These are phyloP conservation scores for Suhomyces kilbournensis DNA, from an alignment of 805 yeast species.

Conservation along the genomic window DNA sequence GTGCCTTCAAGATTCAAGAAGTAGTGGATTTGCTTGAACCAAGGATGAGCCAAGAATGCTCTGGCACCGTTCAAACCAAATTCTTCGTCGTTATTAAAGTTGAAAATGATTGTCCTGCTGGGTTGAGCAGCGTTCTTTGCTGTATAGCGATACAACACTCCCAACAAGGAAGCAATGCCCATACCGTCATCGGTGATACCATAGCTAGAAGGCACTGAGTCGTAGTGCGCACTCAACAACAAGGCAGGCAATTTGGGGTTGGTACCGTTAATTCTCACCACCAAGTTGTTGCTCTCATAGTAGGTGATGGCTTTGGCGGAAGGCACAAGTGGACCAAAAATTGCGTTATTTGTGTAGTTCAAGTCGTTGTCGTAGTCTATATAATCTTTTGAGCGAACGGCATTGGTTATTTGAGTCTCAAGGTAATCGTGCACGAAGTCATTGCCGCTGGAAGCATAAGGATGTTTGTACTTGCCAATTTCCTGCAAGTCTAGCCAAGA, in stretches of 20 bases:
- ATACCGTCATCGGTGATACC: constrained; percentile 94
- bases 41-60: constrained; percentile 67
- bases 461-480: constrained; percentile 67
- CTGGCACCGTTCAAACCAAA: constrained; percentile 82
- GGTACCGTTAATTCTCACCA: constrained; percentile 70
- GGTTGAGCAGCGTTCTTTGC: constrained; percentile 46
- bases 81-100: constrained; percentile 88
- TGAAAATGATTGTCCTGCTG: constrained; percentile 68
- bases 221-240: constrained; percentile 81
- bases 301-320: constrained; percentile 56
- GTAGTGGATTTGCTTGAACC: constrained; percentile 59
- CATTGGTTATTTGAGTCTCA: constrained; percentile 35
- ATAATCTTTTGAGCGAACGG: constrained; percentile 17
- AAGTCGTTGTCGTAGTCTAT: constrained; percentile 40
- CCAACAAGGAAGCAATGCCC: constrained; percentile 80
- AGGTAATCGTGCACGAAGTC: constrained; percentile 74
- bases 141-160: constrained; percentile 53
- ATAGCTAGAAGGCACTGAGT: constrained; percentile 79
- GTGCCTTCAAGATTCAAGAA: constrained; percentile 89
- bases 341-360: constrained; percentile 44
- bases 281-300: constrained; percentile 78
- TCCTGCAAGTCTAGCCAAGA: constrained; percentile 71
- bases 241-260: constrained; percentile 60
- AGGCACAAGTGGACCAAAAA: constrained; percentile 48
- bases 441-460: constrained; percentile 75